These are phyloP conservation scores for Curvularia eragrostidis DNA, from an alignment of 2,329 filamentous ascomycete genomes.

Conservation along the genomic window DNA sequence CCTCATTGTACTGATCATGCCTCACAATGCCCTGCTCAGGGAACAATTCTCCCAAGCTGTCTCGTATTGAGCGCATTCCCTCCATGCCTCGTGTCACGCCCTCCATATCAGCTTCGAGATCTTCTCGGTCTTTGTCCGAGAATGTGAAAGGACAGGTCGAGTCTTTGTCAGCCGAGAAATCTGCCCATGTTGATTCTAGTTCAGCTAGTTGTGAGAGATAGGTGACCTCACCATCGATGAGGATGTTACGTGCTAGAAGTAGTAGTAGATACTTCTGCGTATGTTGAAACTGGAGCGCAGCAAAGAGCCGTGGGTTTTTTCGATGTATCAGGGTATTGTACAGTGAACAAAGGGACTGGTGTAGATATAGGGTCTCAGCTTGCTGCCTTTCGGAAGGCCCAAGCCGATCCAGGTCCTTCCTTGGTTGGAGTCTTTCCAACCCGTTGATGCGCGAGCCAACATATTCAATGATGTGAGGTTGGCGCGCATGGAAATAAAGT, in stretches of 20 bases:
- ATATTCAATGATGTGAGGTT: not conserved
- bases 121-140: not conserved
- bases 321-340: not conserved
- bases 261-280: not conserved
- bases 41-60: not conserved
- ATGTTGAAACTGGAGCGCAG: not conserved
- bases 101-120: not conserved
- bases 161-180: not conserved
- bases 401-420: not conserved
- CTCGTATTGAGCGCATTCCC: not conserved
- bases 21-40: not conserved
- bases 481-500: not conserved
- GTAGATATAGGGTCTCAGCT: not conserved
- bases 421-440: not conserved
- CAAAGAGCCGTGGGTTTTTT: not conserved
- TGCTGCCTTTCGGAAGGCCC: not conserved
- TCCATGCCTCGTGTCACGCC: not conserved
- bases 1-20: not conserved
- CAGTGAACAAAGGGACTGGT: not conserved
- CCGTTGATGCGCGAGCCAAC: not conserved
- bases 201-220: not conserved
- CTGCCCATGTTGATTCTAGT: not conserved
- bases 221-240: not conserved
- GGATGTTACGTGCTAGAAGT: not conserved
- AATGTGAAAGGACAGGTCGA: not conserved